Conservation (phyloP, 2,329 filamentous ascomycete species). For the Penicillium sp. region DNA sequence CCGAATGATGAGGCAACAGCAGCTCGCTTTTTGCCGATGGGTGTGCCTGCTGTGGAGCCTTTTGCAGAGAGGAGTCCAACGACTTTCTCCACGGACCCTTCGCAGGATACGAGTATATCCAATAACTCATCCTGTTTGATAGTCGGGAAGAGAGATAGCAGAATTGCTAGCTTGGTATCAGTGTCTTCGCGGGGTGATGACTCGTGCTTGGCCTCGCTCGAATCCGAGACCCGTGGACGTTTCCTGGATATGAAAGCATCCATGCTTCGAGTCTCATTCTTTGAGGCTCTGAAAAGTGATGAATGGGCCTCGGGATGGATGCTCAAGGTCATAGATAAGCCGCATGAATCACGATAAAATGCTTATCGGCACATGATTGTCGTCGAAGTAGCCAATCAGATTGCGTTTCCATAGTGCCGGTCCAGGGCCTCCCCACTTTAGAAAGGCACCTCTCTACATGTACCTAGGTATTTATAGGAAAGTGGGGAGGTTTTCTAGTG, state of each 20-base stretch:
- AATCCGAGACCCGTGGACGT: conserved; percentile 25
- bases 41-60: conserved; percentile 1
- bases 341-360: conserved; percentile 6
- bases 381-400: conserved; percentile 30
- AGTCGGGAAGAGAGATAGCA: conserved; percentile 71
- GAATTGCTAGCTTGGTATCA: conserved; percentile 80
- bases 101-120: conserved; percentile 72
- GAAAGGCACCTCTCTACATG: too few relatives aligned
- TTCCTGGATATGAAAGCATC: conserved; percentile 43
- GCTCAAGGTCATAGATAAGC: neutral
- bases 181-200: conserved; percentile 62
- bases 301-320: neutral
- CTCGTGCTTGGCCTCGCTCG: conserved; percentile 9
- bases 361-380: conserved; percentile 31
- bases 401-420: neutral
- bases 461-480: too few relatives aligned
- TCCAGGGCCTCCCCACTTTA: neutral
- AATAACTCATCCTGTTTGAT: conserved; percentile 66
- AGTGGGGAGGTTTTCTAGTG: too few relatives aligned
- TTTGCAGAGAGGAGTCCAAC: conserved; percentile 52
- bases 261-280: conserved; percentile 24
- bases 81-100: conserved; percentile 71
- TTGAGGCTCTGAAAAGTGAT: neutral
- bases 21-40: conserved; percentile 38
- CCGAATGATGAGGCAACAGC: conserved; percentile 41